These are phyloP conservation scores for Monascus purpureus DNA, from an alignment of 495 filamentous ascomycete species.

Conservation along the genomic window DNA sequence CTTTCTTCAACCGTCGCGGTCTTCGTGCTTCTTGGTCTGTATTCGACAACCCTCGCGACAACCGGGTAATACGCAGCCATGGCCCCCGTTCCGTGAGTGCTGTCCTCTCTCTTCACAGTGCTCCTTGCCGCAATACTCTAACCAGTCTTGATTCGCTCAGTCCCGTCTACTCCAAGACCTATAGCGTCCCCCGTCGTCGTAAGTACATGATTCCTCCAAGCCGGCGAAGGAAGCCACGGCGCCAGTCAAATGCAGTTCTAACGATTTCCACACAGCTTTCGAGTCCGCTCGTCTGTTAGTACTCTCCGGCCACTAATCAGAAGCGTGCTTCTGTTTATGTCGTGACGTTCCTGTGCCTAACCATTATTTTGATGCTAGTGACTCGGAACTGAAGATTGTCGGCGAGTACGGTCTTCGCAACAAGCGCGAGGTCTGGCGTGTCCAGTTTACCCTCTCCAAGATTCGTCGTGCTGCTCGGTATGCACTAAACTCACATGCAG, in stretches of 20 bases:
- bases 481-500: too few relatives aligned
- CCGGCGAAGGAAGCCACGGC: neutral
- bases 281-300: conserved; percentile 99
- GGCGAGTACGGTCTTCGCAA: conserved; percentile 98
- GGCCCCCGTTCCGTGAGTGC: conserved; percentile 40
- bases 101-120: neutral
- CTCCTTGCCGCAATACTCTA: conserved; percentile 16
- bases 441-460: conserved; percentile 98
- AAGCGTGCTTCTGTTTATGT: conserved; percentile 97
- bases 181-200: conserved; percentile 77
- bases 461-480: conserved; percentile 99
- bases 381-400: conserved; percentile 97
- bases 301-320: conserved; percentile 84
- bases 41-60: conserved; percentile 24
- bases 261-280: conserved; percentile 49
- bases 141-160: conserved; percentile 16
- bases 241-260: neutral
- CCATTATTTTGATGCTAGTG: conserved; percentile 46
- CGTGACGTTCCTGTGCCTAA: conserved; percentile 44
- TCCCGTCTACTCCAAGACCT: conserved; percentile 90
- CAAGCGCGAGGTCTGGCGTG: conserved; percentile 99
- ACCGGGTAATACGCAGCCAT: conserved; percentile 33
- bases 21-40: conserved; percentile 11
- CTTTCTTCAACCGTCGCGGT: conserved; percentile 8
- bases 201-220: conserved; percentile 23